Evolutionary conservation across 768 basidiomycete genomes (phyloP).

Genomic region (Royoungia palumana): DNA sequence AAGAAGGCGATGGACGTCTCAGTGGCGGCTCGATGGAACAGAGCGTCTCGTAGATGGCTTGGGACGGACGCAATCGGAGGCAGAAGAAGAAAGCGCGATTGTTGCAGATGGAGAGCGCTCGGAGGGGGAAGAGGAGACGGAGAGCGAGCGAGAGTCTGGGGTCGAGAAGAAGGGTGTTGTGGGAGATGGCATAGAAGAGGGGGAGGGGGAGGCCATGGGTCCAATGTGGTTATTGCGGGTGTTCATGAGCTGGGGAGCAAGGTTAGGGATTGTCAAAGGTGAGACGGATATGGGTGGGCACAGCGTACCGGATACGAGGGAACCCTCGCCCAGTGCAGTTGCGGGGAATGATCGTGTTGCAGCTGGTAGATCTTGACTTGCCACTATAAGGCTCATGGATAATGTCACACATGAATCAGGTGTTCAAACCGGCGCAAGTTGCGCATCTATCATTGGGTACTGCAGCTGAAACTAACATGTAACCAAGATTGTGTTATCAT

Average conservation of each 20-base stretch:
- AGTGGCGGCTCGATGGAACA: conserved; percentile 66
- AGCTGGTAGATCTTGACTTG: conserved; percentile 12
- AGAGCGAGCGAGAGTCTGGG: conserved; percentile 28
- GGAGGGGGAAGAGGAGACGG: conserved; percentile 28
- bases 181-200: conserved; percentile 28
- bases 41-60: conserved; percentile 61
- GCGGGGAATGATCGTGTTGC: conserved; percentile 2
- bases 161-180: conserved; percentile 11
- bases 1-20: conserved; percentile 36
- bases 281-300: conserved; percentile 19
- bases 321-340: conserved; percentile 13
- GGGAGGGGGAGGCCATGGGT: conserved; percentile 56
- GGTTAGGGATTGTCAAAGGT: conserved; percentile 46
- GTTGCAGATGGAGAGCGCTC: conserved; percentile 28
- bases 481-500: conserved; percentile 2
- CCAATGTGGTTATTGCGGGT: conserved; percentile 76
- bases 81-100: conserved; percentile 58
- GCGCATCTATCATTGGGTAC: conserved; percentile 11
- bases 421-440: neutral
- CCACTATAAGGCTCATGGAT: conserved; percentile 6
- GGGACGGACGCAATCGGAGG: conserved; percentile 75
- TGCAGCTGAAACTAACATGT: conserved; percentile 1
- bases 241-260: conserved; percentile 74
- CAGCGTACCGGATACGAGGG: conserved; percentile 14
- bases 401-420: conserved; percentile 13